Conservation (phyloP, 768 basidiomycete genomes). For the Rickenella mellea region DNA sequence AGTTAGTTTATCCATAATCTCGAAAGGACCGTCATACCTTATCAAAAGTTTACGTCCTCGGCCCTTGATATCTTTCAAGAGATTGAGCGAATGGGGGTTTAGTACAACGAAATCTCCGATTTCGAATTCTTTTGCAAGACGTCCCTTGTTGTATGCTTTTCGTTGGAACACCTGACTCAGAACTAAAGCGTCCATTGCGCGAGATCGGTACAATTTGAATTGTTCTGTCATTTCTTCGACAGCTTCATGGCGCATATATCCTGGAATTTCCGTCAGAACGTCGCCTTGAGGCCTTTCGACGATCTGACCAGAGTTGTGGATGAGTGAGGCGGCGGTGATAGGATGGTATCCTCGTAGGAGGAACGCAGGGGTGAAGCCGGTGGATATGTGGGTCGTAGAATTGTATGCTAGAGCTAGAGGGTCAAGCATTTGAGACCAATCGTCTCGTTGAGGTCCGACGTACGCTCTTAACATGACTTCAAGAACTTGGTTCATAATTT, state of each 20-base stretch:
- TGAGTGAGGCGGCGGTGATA: no score
- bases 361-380: constrained; percentile 23
- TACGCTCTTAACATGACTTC: constrained; percentile 21
- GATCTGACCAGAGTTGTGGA: no score
- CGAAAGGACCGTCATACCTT: constrained; percentile 23
- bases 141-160: constrained; percentile 14
- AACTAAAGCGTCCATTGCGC: constrained; percentile 6
- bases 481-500: constrained; percentile 21
- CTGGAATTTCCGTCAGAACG: no score
- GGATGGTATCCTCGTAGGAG: constrained; percentile 21
- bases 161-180: constrained; percentile 6
- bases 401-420: constrained; percentile 25
- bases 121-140: constrained; percentile 12
- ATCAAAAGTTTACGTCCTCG: constrained; percentile 19
- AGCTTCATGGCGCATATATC: neutral
- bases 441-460: constrained; percentile 18
- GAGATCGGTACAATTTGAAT: constrained; percentile 4
- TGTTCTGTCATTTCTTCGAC: constrained; percentile 5
- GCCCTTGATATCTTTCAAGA: constrained; percentile 14
- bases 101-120: constrained; percentile 20
- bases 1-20: constrained; percentile 18
- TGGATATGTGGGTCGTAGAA: constrained; percentile 16
- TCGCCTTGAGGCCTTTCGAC: no score
- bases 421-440: constrained; percentile 23
- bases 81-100: constrained; percentile 16